Percentiles rank a stretch among this genome's conserved stretches.
Conservation (phyloP, 73 alveolate species). For the Paraurostyla sp. region DNA sequence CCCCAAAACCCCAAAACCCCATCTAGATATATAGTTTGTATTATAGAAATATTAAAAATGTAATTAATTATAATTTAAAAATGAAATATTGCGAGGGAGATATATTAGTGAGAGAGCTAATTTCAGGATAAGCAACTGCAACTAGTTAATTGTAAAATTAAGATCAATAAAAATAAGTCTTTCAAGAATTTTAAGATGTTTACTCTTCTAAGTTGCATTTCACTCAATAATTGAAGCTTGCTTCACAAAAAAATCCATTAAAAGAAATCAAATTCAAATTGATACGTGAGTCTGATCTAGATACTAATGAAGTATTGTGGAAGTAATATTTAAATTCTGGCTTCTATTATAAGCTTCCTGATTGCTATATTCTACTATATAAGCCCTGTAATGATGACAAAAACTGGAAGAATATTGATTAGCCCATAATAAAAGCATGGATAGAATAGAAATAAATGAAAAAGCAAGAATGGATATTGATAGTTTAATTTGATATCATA, state of each 20-base stretch:
- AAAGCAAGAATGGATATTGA: neutral
- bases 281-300: neutral
- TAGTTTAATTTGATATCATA: neutral
- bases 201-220: neutral
- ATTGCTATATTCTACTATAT: neutral
- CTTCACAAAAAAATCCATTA: neutral
- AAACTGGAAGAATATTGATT: neutral
- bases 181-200: neutral
- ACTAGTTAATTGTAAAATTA: neutral
- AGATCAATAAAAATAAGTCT: neutral
- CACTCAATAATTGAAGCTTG: neutral
- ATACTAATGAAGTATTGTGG: neutral
- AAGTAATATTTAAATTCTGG: neutral
- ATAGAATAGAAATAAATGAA: neutral
- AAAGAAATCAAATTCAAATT: neutral
- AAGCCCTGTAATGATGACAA: neutral
- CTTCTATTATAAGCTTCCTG: neutral
- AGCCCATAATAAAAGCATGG: neutral
- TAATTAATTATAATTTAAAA: too few species aligned
- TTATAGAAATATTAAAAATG: too few species aligned
- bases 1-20: too few species aligned
- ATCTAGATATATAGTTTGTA: too few species aligned
- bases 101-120: neutral
- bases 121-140: too few species aligned
- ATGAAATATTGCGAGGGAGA: slow-evolving; percentile 1